Evolutionary conservation across 306 rosid species (phyloP).

Genomic region (Spatholobus suberectus): DNA sequence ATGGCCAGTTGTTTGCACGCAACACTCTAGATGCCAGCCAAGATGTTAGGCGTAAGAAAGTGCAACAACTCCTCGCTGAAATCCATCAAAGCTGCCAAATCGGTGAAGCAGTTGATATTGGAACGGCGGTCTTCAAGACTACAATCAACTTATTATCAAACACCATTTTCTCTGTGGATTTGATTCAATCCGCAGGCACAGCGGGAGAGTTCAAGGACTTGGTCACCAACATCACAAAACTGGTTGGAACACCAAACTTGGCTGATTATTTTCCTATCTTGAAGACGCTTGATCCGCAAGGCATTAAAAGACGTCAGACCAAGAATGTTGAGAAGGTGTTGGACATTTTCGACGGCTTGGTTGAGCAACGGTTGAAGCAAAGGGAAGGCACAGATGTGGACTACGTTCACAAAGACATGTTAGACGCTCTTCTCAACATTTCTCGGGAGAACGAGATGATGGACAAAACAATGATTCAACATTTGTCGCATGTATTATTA

Average conservation of each 20-base stretch:
- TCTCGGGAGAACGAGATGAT: not conserved
- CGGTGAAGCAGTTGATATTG: not conserved
- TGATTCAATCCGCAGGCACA: not conserved
- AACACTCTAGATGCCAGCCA: not conserved
- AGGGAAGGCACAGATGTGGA: not conserved
- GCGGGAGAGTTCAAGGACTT: not conserved
- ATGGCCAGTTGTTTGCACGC: not conserved
- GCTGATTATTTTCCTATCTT: not conserved
- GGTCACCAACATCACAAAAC: not conserved
- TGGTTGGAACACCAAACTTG: not conserved
- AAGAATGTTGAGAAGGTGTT: not conserved
- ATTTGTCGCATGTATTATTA: not conserved
- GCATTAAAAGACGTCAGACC: not conserved
- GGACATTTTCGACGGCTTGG: not conserved
- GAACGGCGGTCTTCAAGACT: not conserved
- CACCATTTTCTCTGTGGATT: not conserved
- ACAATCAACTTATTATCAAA: not conserved
- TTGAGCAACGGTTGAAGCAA: not conserved
- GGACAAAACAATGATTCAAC: not conserved
- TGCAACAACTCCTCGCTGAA: not conserved
- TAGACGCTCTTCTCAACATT: not conserved
- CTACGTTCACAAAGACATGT: not conserved
- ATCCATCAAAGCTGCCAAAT: not conserved
- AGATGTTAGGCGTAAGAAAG: not conserved
- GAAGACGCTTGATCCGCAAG: not conserved